Evolutionary conservation across 192 early-diverging fungal species (phyloP), one percentile per base, ranked within the genome.

Genomic region (Umbelopsis sp.): DNA sequence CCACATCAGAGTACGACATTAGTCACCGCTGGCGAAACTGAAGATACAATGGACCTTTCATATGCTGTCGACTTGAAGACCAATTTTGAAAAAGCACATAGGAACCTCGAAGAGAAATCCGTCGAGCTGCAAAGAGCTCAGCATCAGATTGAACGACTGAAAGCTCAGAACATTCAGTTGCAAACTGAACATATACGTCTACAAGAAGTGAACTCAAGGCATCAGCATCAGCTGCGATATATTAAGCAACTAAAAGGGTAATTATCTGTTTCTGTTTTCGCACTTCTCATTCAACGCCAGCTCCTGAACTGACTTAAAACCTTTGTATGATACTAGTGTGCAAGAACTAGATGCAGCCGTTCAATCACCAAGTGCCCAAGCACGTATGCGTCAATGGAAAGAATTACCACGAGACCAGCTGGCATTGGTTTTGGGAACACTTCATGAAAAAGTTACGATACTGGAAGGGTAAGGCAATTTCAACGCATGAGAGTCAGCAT

Each of bases 301-400:
- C 37, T 9, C 0, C 2, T 1, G 6, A 41, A 41, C 2, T 41
- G 10, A 41, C 10, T 41, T 41, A 41, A 41, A 10, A 41, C 3
- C 3, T 30, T 41, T 41, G 37, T 41, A 10, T 41, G 1, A 6
- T 41, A 41, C 9, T 3, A 55, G 55, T 11, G 55, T 61, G 12
- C 55, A 61, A 1, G 55, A 61, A 61, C 33, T 61, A 1, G 55
- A 61, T 35, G 18, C 55, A 0, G 55, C 55, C 16, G 12, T 61
- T 3, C 55, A 61, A 30, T 61, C 55, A 13, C 55, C 55, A 35
- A 61, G 55, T 33, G 55, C 55, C 16, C 55, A 61, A 35, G 55
- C 55, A 2, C 55, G 55, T 33, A 61, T 61, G 55, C 55, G 55
- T 4, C 55, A 61, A 25, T 61, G 55, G 55, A 61, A 61, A 61